These are phyloP conservation scores for Daldinia bambusicola DNA, from an alignment of 495 filamentous ascomycete species.

Conservation along the genomic window DNA sequence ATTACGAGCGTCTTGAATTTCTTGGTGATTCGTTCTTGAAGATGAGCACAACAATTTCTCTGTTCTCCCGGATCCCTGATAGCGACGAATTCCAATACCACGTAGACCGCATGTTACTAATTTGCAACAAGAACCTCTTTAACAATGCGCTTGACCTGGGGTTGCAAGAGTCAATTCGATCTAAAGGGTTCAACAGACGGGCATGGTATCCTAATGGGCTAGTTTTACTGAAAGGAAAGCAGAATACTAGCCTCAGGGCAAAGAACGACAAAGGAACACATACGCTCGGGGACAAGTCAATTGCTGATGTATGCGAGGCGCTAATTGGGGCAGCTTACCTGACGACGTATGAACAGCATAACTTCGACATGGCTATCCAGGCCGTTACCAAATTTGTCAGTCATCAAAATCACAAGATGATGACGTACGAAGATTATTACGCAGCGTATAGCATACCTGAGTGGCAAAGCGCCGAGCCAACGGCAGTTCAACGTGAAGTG, in stretches of 20 bases:
- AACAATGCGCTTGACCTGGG: slow-evolving; percentile 73
- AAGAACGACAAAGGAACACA: slow-evolving; percentile 65
- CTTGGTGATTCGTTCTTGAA: slow-evolving; percentile 95
- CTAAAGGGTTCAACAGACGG: slow-evolving; percentile 79
- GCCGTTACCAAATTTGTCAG: slow-evolving; percentile 83
- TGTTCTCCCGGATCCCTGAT: slow-evolving; percentile 78
- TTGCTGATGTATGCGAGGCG: slow-evolving; percentile 98
- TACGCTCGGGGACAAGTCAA: slow-evolving; percentile 82
- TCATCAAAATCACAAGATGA: slow-evolving; percentile 72
- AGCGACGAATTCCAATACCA: slow-evolving; percentile 89
- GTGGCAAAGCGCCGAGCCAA: slow-evolving; percentile 72
- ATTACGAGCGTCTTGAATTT: slow-evolving; percentile 96
- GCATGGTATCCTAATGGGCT: slow-evolving; percentile 87
- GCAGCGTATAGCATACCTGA: slow-evolving; percentile 73
- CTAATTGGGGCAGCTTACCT: slow-evolving; percentile 90
- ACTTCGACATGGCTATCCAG: slow-evolving; percentile 82
- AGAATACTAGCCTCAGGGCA: slow-evolving; percentile 34
- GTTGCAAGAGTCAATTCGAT: slow-evolving; percentile 83
- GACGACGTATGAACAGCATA: slow-evolving; percentile 63
- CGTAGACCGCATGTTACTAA: slow-evolving; percentile 86
- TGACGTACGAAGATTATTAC: slow-evolving; percentile 76
- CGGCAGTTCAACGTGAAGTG: slow-evolving; percentile 72
- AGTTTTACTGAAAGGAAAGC: slow-evolving; percentile 61
- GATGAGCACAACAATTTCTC: slow-evolving; percentile 89
- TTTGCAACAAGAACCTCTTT: slow-evolving; percentile 93